Evolutionary conservation across 176 grass and related monocot species (phyloP), one percentile per base, ranked within the genome.

Genomic region (Phoenix roebelenii): DNA sequence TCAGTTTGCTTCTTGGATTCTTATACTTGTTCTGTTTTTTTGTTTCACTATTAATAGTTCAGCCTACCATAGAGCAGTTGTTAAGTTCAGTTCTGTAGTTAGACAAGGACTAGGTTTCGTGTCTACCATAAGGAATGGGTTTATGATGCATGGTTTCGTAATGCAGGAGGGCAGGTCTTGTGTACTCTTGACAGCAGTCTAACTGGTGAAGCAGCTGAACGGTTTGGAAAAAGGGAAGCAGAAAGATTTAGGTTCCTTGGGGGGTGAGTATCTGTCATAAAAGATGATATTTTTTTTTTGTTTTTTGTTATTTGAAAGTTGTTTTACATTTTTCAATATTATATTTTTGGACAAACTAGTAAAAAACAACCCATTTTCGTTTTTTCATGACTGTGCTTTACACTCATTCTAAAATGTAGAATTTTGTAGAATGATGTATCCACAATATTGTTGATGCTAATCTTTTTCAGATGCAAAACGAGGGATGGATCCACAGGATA

Each of bases 231-330:
- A 57, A 74, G 92, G 16, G 86, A 97, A 72, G 72, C 14, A 7
- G 80, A 90, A 49, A 97, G 83, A 49, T 97, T 97, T 67, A 85
- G 61, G 57, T 97, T 97, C 53, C 78, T 97, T 28, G 70, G 65
- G 65, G 78, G 73, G 92, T 97, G 73, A 91, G 92, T 80, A 71
- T 44, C 23, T 60, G 39, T 23, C 15, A 2, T 15, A 20, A 2
- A 65, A 19, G 39, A 74, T 57, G 22, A 2, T 57, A 49, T 48
- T n/a, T 5, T 25, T 18, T 25, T 22, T 24, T 59, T 24, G 22
- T 23, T 55, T 14, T 18, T 23, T 23, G 50, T 59, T 51, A 65
- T 49, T 35, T 53, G 60, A 64, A 28, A 32, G 26, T 52, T 48
- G 16, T 61, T 19, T 64, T 16, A 24, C 28, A 57, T 20, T 64